Conservation (phyloP, 2,329 filamentous ascomycete genomes). For the Pseudogymnoascus sp. region DNA sequence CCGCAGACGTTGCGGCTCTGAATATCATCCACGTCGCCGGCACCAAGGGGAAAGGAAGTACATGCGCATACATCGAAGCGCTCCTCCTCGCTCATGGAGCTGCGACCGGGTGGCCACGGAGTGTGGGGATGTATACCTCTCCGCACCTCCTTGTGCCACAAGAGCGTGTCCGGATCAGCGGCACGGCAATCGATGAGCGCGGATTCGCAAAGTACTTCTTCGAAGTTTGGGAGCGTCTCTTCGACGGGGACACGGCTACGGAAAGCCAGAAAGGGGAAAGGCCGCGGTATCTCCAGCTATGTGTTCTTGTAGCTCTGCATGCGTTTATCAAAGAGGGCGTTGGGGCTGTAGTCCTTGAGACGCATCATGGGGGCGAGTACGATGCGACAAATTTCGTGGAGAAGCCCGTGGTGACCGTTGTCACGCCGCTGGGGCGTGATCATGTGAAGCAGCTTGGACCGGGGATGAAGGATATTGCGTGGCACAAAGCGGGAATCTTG, state of each 20-base stretch:
- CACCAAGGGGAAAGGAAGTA: constrained; percentile 68
- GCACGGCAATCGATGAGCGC: constrained; percentile 47
- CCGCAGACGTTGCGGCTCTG: constrained; percentile 47
- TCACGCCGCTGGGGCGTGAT: constrained; percentile 61
- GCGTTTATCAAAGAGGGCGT: constrained; percentile 57
- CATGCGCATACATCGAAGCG: constrained; percentile 58
- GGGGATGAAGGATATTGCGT: constrained; percentile 59
- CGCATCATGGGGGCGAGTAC: constrained; percentile 60
- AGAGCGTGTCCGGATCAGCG: constrained; percentile 58
- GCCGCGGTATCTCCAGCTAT: constrained; percentile 52
- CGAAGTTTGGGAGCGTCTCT: constrained; percentile 54
- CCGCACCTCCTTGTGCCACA: constrained; percentile 60
- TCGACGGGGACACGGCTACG: constrained; percentile 23
- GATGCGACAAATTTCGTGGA: constrained; percentile 62
- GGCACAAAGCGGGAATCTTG: constrained; percentile 68
- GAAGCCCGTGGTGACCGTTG: constrained; percentile 49
- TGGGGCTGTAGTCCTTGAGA: constrained; percentile 57
- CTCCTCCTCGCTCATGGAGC: constrained; percentile 49
- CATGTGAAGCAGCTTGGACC: constrained; percentile 56
- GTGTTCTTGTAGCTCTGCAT: constrained; percentile 60
- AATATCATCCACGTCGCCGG: constrained; percentile 64
- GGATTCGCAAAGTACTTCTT: constrained; percentile 60
- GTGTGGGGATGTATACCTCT: constrained; percentile 58
- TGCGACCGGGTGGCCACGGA: constrained; percentile 21
- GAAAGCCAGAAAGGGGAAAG: constrained; percentile 43